Percentiles rank a stretch among this genome's conserved stretches.
Evolutionary conservation across 1,284 basidiomycete species (phyloP).

Genomic region (Boletus chippewaensis): DNA sequence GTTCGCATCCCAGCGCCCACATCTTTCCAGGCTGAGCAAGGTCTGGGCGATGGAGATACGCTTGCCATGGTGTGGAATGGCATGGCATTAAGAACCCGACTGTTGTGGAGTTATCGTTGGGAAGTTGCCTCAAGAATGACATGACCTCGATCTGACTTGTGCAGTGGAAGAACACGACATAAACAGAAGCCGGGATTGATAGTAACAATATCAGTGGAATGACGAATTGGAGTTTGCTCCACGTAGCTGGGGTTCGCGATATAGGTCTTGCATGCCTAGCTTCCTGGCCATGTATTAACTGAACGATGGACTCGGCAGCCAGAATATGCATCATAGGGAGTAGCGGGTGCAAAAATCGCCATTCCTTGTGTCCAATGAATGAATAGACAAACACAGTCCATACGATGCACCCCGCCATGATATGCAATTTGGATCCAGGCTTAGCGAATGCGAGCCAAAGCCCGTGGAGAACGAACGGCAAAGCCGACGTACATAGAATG

Average conservation of each 20-base stretch:
- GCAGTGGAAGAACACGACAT: conserved; percentile 69
- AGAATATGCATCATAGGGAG: conserved; percentile 83
- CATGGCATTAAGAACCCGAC: conserved; percentile 93
- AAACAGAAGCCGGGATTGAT: conserved; percentile 56
- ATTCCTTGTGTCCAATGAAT: conserved; percentile 87
- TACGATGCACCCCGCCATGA: conserved; percentile 46
- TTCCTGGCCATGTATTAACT: conserved; percentile 31
- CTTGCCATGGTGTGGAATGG: conserved; percentile 95
- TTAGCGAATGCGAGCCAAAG: conserved; percentile 37
- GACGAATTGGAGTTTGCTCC: conserved; percentile 3
- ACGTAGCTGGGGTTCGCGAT: conserved; percentile 10
- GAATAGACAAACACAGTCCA: conserved; percentile 77
- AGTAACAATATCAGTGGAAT: conserved; percentile 44
- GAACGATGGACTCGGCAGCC: conserved; percentile 65
- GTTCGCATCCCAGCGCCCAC: conserved; percentile 90
- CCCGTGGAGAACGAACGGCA: conserved; percentile 69
- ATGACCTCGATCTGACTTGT: conserved; percentile 73
- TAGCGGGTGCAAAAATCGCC: conserved; percentile 92
- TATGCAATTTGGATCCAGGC: conserved; percentile 31
- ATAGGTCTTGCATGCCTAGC: not conserved
- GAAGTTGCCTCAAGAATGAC: conserved; percentile 51
- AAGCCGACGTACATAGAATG: conserved; percentile 64
- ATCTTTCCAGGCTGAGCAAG: conserved; percentile 46
- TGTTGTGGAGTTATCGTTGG: conserved; percentile 45
- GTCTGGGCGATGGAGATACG: conserved; percentile 73